Evolutionary conservation across 2,329 filamentous ascomycete genomes (phyloP), one percentile per base, ranked within the genome.

Genomic region (Sclerotinia trifoliorum): DNA sequence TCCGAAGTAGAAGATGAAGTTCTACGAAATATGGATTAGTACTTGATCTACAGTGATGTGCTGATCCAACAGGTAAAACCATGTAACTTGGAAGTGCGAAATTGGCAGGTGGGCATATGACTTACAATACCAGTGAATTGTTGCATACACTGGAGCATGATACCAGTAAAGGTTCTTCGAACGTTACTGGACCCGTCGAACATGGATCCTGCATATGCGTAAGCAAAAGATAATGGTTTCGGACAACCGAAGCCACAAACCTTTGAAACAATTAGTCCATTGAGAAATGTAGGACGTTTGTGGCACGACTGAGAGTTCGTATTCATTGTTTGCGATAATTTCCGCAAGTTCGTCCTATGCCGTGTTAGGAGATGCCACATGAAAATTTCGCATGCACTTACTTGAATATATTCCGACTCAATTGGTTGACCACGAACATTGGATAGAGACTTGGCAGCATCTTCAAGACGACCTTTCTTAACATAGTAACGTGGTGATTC

Each of bases 1-100:
- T 48, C 91, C 92, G 83, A 89, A 92, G 82, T 92, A 91, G 83
- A 94, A 95, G 84, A 95, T 92, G 81, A 94, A 96, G 85, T 96
- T 96, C 60, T 63, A 10, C 19, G 3, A 35, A 26, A 10, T 51
- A 8, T 1, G 17, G 10, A 26, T 63, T 63, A 63, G 46, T 26
- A 51, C 3, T 21, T 21, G 21, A 5, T 13, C 29, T 10, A n/a
- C 21, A 13, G n/a, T 7, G 8, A 39, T n/a, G 49, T 2, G 29
- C 11, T 26, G 5, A 42, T 51, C 17, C 4, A 49, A 39, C 21
- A 15, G 8, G 2, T 26, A 2, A 13, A 39, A 24, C 5, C 15
- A 7, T 51, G 46, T 15, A 19, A 24, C 19, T 24, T 49, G 21
- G 7, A 49, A n/a, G n/a, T 26, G 29, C 24, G 5, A 19, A 51